phyloP scores from a whole-genome alignment of 2,329 filamentous ascomycete species.

The Alternaria postmessia region DNA sequence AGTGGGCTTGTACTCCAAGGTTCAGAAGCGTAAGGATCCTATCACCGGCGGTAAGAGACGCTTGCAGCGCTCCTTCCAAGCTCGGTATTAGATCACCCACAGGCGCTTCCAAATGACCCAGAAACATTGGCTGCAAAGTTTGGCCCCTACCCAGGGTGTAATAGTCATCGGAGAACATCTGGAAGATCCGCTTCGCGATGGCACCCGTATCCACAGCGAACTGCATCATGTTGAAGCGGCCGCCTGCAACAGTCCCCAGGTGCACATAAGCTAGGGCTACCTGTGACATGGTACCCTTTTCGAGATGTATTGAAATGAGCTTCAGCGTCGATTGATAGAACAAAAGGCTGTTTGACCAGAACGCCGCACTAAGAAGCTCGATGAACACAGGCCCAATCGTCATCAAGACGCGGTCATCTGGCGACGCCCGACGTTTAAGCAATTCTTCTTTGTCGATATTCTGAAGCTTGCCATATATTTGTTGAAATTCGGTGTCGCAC shows the following conservation, averaged over 20 bases:
- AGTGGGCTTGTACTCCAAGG: slow-evolving; percentile 71
- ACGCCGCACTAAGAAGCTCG: slow-evolving; percentile 74
- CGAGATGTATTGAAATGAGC: slow-evolving; percentile 72
- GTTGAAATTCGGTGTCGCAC: slow-evolving; percentile 78
- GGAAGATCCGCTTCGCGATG: slow-evolving; percentile 70
- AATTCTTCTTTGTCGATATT: slow-evolving; percentile 62
- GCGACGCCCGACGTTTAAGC: slow-evolving; percentile 42
- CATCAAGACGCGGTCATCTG: slow-evolving; percentile 63
- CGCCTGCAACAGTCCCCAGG: slow-evolving; percentile 71
- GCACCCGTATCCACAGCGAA: slow-evolving; percentile 72
- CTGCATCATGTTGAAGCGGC: slow-evolving; percentile 74
- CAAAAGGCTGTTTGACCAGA: slow-evolving; percentile 75
- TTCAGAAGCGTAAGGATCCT: slow-evolving; percentile 75
- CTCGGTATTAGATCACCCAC: slow-evolving; percentile 65
- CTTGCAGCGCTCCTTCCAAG: slow-evolving; percentile 71
- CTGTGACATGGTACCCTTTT: slow-evolving; percentile 71
- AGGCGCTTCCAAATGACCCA: slow-evolving; percentile 74
- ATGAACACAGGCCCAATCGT: slow-evolving; percentile 74
- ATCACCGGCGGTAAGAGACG: slow-evolving; percentile 72
- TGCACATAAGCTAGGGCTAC: slow-evolving; percentile 74
- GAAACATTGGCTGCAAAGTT: slow-evolving; percentile 73
- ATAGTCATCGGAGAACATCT: slow-evolving; percentile 61
- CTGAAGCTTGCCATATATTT: slow-evolving; percentile 46
- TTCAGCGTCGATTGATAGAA: slow-evolving; percentile 76
- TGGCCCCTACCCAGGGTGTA: slow-evolving; percentile 74